Percentiles rank a stretch among this genome's conserved stretches.
Evolutionary conservation across 345 rosid genomes (phyloP).

Genomic region (Erucastrum elatum): DNA sequence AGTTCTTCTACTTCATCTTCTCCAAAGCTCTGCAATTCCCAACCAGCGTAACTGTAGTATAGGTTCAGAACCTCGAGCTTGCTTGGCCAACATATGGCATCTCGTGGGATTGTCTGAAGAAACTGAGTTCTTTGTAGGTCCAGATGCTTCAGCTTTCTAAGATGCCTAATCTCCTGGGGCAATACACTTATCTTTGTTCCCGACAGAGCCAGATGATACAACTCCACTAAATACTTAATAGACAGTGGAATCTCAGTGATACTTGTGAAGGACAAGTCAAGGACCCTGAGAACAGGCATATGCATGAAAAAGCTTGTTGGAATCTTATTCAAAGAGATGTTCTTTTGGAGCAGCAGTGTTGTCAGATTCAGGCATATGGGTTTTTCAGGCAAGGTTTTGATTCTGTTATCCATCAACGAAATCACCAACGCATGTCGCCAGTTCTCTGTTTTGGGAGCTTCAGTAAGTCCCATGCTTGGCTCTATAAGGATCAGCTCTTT

Average conservation of each 20-base stretch:
- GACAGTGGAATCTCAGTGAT: conserved; percentile 48
- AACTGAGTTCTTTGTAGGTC: conserved; percentile 52
- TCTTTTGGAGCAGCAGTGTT: conserved; percentile 40
- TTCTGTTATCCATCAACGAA: conserved; percentile 50
- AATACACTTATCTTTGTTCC: conserved; percentile 50
- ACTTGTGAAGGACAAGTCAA: conserved; percentile 45
- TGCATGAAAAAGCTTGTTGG: conserved; percentile 34
- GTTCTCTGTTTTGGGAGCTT: conserved; percentile 34
- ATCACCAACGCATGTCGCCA: conserved; percentile 39
- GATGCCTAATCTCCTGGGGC: conserved; percentile 45
- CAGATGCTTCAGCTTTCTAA: conserved; percentile 46
- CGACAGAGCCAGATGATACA: conserved; percentile 44
- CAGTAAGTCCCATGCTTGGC: conserved; percentile 36
- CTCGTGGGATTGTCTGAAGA: conserved; percentile 46
- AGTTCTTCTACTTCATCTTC: conserved; percentile 38
- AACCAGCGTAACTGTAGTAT: conserved; percentile 51
- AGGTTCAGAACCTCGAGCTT: conserved; percentile 47
- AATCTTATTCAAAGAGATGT: conserved; percentile 21
- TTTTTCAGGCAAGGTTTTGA: conserved; percentile 40
- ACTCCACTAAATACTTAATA: conserved; percentile 42
- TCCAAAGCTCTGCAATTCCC: conserved; percentile 39
- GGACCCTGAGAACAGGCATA: conserved; percentile 47
- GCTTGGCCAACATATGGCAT: conserved; percentile 43
- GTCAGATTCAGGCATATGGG: conserved; percentile 36
- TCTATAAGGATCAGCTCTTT: conserved; percentile 32